phyloP scores from a whole-genome alignment of 805 yeast genomes.

The Saturnispora kantuleensis region DNA sequence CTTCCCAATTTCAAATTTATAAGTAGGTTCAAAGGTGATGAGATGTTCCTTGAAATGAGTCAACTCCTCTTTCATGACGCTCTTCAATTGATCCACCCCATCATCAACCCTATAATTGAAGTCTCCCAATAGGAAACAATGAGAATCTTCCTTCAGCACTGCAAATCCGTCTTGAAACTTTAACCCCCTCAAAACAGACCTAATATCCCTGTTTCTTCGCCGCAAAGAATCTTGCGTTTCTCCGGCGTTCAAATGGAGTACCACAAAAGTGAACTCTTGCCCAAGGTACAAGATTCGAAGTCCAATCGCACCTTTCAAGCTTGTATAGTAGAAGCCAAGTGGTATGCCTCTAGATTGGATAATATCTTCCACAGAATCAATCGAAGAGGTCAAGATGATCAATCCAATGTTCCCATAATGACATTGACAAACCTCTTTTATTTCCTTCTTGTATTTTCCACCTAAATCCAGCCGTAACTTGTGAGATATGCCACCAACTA shows the following conservation, averaged over 20 bases:
- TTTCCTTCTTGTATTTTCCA: constrained; percentile 22
- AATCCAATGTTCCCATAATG: constrained; percentile 53
- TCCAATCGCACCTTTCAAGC: constrained; percentile 69
- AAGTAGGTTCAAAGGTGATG: constrained; percentile 71
- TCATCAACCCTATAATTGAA: constrained; percentile 55
- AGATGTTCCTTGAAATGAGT: constrained; percentile 56
- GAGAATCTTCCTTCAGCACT: constrained; percentile 41
- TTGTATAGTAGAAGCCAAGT: constrained; percentile 51
- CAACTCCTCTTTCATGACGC: constrained; percentile 32
- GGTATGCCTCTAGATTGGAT: constrained; percentile 26
- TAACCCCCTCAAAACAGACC: constrained; percentile 40
- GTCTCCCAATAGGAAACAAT: constrained; percentile 75
- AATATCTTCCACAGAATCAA: constrained; percentile 17
- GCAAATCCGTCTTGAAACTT: constrained; percentile 51
- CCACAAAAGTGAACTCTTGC: constrained; percentile 47
- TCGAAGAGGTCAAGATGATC: constrained; percentile 37
- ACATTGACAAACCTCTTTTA: constrained; percentile 31
- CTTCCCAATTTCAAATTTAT: constrained; percentile 49
- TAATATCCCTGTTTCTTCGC: constrained; percentile 45
- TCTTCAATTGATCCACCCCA: constrained; percentile 4
- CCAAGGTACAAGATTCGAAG: constrained; percentile 35
- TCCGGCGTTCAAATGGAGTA: constrained; percentile 68
- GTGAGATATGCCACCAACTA: constrained; percentile 30
- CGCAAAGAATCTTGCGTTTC: constrained; percentile 47
- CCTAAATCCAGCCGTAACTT: constrained; percentile 28